Percentiles rank a stretch among this genome's conserved stretches.
phyloP scores from a whole-genome alignment of 305 asterid species.

The Solanum hybrid region DNA sequence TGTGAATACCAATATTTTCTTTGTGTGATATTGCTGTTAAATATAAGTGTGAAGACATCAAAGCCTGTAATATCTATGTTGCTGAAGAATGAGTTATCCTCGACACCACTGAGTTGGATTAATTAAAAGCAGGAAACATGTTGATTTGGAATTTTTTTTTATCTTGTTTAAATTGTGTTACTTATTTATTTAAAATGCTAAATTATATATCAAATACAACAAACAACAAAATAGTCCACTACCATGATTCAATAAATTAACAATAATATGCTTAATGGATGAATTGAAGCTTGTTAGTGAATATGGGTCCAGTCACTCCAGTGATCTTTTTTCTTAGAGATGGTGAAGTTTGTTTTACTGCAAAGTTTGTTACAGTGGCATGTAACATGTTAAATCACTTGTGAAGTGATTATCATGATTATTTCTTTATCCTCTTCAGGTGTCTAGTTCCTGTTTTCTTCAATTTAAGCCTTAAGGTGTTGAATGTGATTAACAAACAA shows the following conservation, averaged over 20 bases:
- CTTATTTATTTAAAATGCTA: not conserved
- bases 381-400: not conserved
- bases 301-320: not conserved
- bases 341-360: not conserved
- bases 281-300: not conserved
- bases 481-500: not conserved
- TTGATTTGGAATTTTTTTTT: not conserved
- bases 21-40: not conserved
- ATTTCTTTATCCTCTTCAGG: not conserved
- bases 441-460: not conserved
- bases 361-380: not conserved
- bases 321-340: not conserved
- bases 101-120: not conserved
- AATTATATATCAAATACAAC: not conserved
- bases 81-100: not conserved
- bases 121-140: not conserved
- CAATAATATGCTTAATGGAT: not conserved
- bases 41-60: not conserved
- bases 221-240: not conserved
- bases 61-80: not conserved
- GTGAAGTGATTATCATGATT: not conserved
- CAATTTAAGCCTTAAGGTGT: not conserved
- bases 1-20: not conserved
- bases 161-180: not conserved
- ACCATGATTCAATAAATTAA: not conserved